Evolutionary conservation across 371 early-diverging fungal species (phyloP), one percentile per base, ranked within the genome.

Genomic region (Mucor circinelloides): DNA sequence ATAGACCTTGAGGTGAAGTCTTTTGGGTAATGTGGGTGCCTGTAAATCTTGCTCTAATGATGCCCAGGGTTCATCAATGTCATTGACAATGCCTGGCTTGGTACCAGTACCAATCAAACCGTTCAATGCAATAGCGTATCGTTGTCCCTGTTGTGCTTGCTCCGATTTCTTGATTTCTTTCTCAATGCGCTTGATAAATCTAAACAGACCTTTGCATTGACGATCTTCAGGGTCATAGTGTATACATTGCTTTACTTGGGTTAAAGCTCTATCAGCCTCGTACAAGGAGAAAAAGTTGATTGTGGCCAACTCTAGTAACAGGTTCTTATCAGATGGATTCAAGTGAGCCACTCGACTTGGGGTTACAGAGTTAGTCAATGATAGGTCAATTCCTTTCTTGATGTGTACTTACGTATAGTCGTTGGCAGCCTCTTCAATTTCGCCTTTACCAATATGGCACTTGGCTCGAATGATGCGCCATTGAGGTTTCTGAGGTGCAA

Each of bases 181-280:
- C 56, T 94, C 92, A n/a, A 91, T 76, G 48, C 87, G 87, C 68
- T 94, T 95, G 31, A 96, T 70, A 55, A 81, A 76, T 19, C 85
- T 73, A 77, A 93, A 94, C 2, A 90, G 67, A 5, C 73, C 74
- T 76, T 94, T 94, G 81, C 97, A 98, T 54, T 79, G 63, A 74
- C 91, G 92, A 73, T 95, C 87, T 57, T 98, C 98, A 0, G 96
- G 97, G 70, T 98, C 98, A 21, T 88, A 89, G 40, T 90, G 88
- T 12, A 97, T 78, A 70, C 97, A 97, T 61, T 92, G 91, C 64
- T 95, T 95, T 50, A 92, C 81, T 67, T 87, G 82, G 1, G 84
- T 71, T 40, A 94, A 52, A 5, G 95, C 92, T 23, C 87, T 84
- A 54, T 86, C 82, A 0, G 88, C 81, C 78, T 93, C 91, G 57